A percentile compares a stretch with the other conserved stretches of the same genome.
These are phyloP conservation scores for Trichomonascus vanleenenianus DNA, from an alignment of 805 yeast genomes.

Conservation along the genomic window DNA sequence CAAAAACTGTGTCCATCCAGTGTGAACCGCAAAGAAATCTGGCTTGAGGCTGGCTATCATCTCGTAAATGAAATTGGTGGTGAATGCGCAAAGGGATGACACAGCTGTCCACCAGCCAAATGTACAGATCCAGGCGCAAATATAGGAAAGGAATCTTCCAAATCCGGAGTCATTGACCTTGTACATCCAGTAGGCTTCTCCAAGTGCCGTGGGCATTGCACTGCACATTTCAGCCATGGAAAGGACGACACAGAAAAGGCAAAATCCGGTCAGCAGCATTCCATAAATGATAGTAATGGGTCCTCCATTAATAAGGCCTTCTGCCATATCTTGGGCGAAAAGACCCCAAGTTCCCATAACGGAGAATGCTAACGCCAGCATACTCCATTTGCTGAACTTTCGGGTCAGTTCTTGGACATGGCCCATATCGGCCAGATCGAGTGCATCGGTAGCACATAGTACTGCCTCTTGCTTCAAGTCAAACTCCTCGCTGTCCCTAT, in stretches of 20 bases:
- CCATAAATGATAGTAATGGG: slow-evolving; percentile 71
- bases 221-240: slow-evolving; percentile 59
- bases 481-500: not conserved
- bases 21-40: slow-evolving; percentile 2
- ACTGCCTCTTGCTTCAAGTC: not conserved
- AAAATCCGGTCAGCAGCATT: slow-evolving; percentile 57
- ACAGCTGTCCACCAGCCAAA: slow-evolving; percentile 16
- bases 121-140: slow-evolving; percentile 16
- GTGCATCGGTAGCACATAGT: slow-evolving; percentile 23
- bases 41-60: not conserved
- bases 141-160: slow-evolving; percentile 11
- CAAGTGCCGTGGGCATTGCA: slow-evolving; percentile 16
- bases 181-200: slow-evolving; percentile 15
- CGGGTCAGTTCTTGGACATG: slow-evolving; percentile 67
- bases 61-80: slow-evolving; percentile 12
- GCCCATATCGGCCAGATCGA: slow-evolving; percentile 61
- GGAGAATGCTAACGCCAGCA: slow-evolving; percentile 72
- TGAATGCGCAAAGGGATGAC: slow-evolving; percentile 12
- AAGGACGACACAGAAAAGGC: slow-evolving; percentile 56
- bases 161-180: slow-evolving; percentile 9
- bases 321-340: slow-evolving; percentile 62
- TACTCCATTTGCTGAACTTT: slow-evolving; percentile 58
- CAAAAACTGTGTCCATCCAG: slow-evolving; percentile 12
- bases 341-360: slow-evolving; percentile 80
- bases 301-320: slow-evolving; percentile 69